These are phyloP conservation scores for Candida insectalens DNA, from an alignment of 805 yeast genomes.

Conservation along the genomic window DNA sequence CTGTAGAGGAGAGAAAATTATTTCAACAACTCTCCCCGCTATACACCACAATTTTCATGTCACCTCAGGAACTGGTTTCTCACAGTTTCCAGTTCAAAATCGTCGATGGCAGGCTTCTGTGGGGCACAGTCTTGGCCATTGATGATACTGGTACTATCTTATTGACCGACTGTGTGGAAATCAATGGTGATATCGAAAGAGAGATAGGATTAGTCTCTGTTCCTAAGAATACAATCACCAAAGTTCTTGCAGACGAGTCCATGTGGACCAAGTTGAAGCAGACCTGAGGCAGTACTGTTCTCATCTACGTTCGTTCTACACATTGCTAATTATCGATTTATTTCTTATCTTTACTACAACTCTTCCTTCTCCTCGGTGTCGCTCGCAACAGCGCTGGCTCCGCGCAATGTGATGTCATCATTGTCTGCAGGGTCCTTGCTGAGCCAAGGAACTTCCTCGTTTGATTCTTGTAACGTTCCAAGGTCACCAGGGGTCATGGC, in stretches of 20 bases:
- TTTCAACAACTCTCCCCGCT: not conserved
- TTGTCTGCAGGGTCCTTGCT: conserved; percentile 35
- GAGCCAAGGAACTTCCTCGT: conserved; percentile 56
- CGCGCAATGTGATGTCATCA: conserved; percentile 27
- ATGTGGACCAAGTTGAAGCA: conserved; percentile 11
- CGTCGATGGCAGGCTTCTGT: conserved; percentile 23
- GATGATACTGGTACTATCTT: conserved; percentile 35
- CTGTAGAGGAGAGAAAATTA: not conserved
- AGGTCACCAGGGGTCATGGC: conserved; percentile 97
- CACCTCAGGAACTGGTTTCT: conserved; percentile 26
- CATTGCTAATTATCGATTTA: not conserved
- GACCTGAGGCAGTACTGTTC: not conserved
- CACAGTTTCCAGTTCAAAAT: conserved; percentile 19
- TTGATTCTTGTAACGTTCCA: conserved; percentile 91
- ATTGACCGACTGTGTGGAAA: conserved; percentile 29
- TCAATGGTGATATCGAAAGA: conserved; percentile 18
- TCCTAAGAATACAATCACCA: conserved; percentile 30
- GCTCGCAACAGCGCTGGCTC: conserved; percentile 26
- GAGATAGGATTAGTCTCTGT: conserved; percentile 46
- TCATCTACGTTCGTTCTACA: not conserved
- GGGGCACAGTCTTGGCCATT: conserved; percentile 31
- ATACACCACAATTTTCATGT: too few species aligned
- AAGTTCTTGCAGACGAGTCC: conserved; percentile 16
- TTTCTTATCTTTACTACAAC: not conserved
- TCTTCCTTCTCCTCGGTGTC: not conserved